Conservation (phyloP, 1,139 yeast genomes). For the Suhomyces terraborum region DNA sequence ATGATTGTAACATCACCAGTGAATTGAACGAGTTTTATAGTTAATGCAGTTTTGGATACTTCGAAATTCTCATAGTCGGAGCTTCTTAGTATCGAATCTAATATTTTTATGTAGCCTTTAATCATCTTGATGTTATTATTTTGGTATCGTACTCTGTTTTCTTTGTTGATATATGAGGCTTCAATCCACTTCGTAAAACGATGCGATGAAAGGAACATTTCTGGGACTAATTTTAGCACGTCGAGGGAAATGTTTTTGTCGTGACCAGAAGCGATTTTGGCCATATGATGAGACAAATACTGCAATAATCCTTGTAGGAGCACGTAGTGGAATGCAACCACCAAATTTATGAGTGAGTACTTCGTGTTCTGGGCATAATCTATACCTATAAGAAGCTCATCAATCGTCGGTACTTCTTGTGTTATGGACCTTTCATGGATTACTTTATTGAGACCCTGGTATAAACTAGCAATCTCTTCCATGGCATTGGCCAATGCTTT, state of each 20-base stretch:
- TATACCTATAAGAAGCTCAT: constrained; percentile 4
- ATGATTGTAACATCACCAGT: constrained; percentile 6
- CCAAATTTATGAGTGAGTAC: constrained; percentile 22
- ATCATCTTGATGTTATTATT: constrained; percentile 27
- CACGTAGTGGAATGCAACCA: constrained; percentile 37
- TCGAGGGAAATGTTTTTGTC: constrained; percentile 16
- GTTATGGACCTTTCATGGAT: constrained; percentile 3
- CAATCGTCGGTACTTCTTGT: not conserved
- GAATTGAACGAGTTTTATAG: constrained; percentile 13
- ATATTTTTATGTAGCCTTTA: constrained; percentile 28
- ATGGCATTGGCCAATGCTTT: constrained; percentile 23
- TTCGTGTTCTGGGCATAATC: constrained; percentile 2
- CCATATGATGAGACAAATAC: constrained; percentile 24
- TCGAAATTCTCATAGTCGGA: constrained; percentile 5
- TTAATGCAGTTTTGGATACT: constrained; percentile 11
- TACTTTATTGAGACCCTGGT: constrained; percentile 11
- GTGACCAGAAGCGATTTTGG: constrained; percentile 15
- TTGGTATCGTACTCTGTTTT: constrained; percentile 16
- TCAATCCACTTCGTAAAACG: constrained; percentile 30
- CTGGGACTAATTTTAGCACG: constrained; percentile 20
- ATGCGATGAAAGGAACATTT: constrained; percentile 24
- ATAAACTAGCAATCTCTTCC: constrained; percentile 15
- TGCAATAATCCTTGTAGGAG: constrained; percentile 35
- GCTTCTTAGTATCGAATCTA: constrained; percentile 13
- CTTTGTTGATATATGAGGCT: constrained; percentile 14